Evolutionary conservation across 257 asterid species (phyloP).

Genomic region (Avicennia marina): DNA sequence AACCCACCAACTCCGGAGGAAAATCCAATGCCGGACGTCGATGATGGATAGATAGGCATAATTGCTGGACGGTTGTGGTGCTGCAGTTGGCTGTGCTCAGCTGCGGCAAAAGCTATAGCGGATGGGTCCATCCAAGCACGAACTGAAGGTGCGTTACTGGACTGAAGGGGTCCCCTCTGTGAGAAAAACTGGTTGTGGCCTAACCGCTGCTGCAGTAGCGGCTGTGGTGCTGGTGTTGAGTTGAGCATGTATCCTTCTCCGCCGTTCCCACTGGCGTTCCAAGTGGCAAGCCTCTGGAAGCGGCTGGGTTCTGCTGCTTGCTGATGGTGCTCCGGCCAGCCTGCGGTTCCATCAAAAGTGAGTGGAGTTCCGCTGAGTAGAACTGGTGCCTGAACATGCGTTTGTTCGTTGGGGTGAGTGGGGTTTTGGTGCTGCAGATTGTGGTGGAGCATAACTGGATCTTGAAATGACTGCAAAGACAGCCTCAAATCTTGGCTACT

Average conservation of each 20-base stretch:
- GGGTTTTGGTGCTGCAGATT: conserved; percentile 38
- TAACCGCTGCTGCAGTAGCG: conserved; percentile 56
- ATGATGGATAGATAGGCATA: conserved; percentile 58
- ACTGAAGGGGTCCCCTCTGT: conserved; percentile 99
- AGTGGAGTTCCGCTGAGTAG: conserved; percentile 54
- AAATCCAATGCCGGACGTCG: conserved; percentile 57
- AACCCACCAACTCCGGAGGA: conserved; percentile 67
- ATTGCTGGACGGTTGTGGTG: conserved; percentile 41
- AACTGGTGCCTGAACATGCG: conserved; percentile 27
- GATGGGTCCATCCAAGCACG: conserved; percentile 96
- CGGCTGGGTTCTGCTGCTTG: conserved; percentile 47
- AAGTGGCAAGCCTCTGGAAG: conserved; percentile 49
- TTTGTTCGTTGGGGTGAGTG: conserved; percentile 31
- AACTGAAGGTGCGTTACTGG: conserved; percentile 96
- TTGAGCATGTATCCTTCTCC: conserved; percentile 54
- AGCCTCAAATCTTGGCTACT: conserved; percentile 72
- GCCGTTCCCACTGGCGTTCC: conserved; percentile 59
- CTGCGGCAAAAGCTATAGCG: conserved; percentile 32
- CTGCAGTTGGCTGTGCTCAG: conserved; percentile 33
- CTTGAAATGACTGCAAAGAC: conserved; percentile 87
- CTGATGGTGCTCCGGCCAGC: conserved; percentile 67
- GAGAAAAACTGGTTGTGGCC: conserved; percentile 64
- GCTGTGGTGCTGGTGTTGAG: conserved; percentile 50
- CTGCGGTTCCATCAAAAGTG: conserved; percentile 47
- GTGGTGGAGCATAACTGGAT: conserved; percentile 55